phyloP scores from a whole-genome alignment of 2,329 filamentous ascomycete genomes.

The Pseudogymnoascus sp. region DNA sequence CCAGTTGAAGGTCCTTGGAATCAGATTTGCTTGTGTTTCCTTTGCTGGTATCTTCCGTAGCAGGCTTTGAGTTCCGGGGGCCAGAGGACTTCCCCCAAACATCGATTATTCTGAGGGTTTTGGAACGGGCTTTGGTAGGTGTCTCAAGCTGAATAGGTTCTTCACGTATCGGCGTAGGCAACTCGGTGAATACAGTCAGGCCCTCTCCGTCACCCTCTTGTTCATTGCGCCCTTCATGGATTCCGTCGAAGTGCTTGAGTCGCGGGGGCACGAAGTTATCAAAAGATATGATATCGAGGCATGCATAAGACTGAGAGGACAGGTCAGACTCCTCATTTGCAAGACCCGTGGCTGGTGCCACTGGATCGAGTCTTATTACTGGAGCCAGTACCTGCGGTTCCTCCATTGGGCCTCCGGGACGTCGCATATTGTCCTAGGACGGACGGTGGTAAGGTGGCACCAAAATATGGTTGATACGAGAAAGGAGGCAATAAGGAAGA shows the following conservation, averaged over 20 bases:
- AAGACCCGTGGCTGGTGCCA: too few species aligned
- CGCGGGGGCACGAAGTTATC: background rate
- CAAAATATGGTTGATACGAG: constrained; percentile 2
- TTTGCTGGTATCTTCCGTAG: background rate
- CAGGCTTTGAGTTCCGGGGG: background rate
- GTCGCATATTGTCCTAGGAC: constrained; percentile 2
- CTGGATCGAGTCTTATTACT: background rate
- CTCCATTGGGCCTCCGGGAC: background rate
- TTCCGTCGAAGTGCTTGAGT: background rate
- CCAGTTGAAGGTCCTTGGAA: background rate
- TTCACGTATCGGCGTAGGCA: background rate
- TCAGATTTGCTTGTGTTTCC: background rate
- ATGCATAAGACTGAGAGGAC: background rate
- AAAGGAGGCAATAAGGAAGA: constrained; percentile 1
- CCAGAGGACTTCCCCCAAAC: background rate
- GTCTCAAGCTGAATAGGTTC: background rate
- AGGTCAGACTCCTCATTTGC: background rate
- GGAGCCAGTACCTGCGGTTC: background rate
- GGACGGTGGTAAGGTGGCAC: background rate
- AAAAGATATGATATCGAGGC: background rate
- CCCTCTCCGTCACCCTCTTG: background rate
- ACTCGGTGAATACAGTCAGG: background rate
- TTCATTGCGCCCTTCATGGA: background rate
- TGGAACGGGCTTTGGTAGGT: background rate
- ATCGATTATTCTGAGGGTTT: background rate